These are phyloP conservation scores for Seminavis robusta DNA, from an alignment of 108 stramenopile species.

Conservation along the genomic window DNA sequence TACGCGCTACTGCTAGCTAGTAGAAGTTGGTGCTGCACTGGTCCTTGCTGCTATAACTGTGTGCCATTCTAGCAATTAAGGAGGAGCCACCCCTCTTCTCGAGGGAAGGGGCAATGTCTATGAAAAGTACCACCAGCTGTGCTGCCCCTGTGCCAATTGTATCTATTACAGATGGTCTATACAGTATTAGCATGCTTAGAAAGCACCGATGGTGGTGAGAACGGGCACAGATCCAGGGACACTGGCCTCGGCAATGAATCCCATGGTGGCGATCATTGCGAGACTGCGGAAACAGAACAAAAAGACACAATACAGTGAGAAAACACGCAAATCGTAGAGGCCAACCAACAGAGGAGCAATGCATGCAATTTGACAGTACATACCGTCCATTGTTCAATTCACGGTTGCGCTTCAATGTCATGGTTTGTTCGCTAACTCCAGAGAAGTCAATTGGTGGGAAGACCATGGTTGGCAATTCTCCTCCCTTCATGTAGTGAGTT, in stretches of 20 bases:
- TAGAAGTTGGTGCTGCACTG: too few relatives aligned
- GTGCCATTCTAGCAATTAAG: too few relatives aligned
- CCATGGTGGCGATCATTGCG: constrained; percentile 84
- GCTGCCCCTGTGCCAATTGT: too few relatives aligned
- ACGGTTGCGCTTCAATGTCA: constrained; percentile 55
- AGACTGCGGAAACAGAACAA: constrained; percentile 14
- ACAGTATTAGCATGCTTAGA: constrained; percentile 30
- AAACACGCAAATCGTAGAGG: too few relatives aligned
- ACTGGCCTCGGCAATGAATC: constrained; percentile 62
- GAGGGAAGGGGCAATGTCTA: too few relatives aligned
- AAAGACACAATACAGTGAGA: too few relatives aligned
- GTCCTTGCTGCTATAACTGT: too few relatives aligned
- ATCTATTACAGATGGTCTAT: constrained; percentile 2
- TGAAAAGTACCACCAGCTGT: too few relatives aligned
- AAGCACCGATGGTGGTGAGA: constrained; percentile 49
- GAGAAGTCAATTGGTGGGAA: constrained; percentile 85
- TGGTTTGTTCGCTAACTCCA: constrained; percentile 51
- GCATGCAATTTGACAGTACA: too few relatives aligned
- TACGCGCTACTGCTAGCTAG: too few relatives aligned
- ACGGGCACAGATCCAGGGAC: constrained; percentile 68
- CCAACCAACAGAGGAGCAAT: too few relatives aligned
- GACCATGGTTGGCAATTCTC: constrained; percentile 66
- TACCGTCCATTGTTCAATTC: constrained; percentile 57
- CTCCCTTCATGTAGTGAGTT: constrained; percentile 87
- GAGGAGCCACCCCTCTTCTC: too few relatives aligned